A percentile compares a stretch with the other conserved stretches of the same genome.
These are phyloP conservation scores for Apiospora kogelbergensis DNA, from an alignment of 2,329 filamentous ascomycete species.

Conservation along the genomic window DNA sequence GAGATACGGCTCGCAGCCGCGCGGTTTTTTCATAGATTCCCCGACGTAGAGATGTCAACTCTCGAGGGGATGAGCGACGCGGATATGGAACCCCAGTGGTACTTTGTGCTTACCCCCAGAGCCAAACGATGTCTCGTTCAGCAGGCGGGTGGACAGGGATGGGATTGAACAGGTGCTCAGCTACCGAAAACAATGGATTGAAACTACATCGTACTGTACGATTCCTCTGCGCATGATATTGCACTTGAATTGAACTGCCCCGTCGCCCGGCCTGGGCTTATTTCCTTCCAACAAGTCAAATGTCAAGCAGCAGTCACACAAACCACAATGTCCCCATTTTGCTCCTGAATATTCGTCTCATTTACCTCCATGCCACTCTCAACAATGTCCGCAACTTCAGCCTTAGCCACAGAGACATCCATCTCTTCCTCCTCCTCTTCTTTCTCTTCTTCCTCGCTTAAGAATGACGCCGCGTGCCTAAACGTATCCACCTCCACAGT, in stretches of 20 bases:
- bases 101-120: conserved; percentile 28
- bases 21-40: conserved; percentile 43
- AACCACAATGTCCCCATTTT: too few relatives aligned
- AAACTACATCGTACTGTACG: too few relatives aligned
- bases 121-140: conserved; percentile 30
- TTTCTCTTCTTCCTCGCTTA: neutral
- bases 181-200: too few relatives aligned
- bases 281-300: too few relatives aligned
- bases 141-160: neutral
- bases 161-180: too few relatives aligned
- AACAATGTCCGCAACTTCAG: neutral
- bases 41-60: conserved; percentile 26
- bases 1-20: conserved; percentile 50
- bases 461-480: neutral
- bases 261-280: too few relatives aligned
- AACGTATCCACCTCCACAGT: neutral
- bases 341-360: neutral
- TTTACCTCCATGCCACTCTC: neutral
- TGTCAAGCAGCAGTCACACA: too few relatives aligned
- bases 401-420: neutral
- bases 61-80: conserved; percentile 29
- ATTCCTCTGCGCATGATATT: too few relatives aligned
- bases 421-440: neutral
- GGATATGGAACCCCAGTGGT: conserved; percentile 29
- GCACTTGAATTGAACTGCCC: too few relatives aligned